These are phyloP conservation scores for Baorangia bicolor DNA, from an alignment of 768 basidiomycete species.

Conservation along the genomic window DNA sequence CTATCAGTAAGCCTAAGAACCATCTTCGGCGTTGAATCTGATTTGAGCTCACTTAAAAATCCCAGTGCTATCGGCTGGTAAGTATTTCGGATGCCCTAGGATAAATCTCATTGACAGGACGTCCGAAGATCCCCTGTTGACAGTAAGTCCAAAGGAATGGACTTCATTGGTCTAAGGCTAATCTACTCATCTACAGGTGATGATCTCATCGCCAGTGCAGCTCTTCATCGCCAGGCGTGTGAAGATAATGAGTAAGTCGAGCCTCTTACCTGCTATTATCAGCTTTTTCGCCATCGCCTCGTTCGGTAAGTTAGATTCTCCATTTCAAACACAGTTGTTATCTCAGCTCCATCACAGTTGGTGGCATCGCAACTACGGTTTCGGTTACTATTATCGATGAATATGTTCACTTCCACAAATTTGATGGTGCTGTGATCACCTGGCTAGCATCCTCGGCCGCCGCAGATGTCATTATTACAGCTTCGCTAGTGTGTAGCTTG, in stretches of 20 bases:
- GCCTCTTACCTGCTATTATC: slow-evolving; percentile 28
- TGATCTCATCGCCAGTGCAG: slow-evolving; percentile 45
- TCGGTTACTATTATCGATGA: slow-evolving; percentile 31
- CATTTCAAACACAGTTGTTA: too few relatives aligned
- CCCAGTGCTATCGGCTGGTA: slow-evolving; percentile 15
- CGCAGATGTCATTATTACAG: slow-evolving; percentile 44
- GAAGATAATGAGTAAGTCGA: slow-evolving; percentile 34
- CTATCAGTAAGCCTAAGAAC: slow-evolving; percentile 5
- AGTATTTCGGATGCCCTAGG: background rate
- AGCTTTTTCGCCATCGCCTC: slow-evolving; percentile 1
- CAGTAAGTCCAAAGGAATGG: slow-evolving; percentile 28
- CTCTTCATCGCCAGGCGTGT: slow-evolving; percentile 48
- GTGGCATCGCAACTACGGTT: slow-evolving; percentile 35
- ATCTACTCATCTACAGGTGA: slow-evolving; percentile 31
- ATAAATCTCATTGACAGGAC: background rate
- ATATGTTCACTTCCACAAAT: slow-evolving; percentile 34
- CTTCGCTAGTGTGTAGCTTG: slow-evolving; percentile 43
- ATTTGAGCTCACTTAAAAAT: slow-evolving; percentile 14
- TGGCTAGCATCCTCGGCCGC: slow-evolving; percentile 44
- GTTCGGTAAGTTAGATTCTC: slow-evolving; percentile 4
- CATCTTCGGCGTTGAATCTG: background rate
- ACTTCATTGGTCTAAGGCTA: background rate
- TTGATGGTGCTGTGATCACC: slow-evolving; percentile 34
- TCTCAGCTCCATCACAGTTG: slow-evolving; percentile 22
- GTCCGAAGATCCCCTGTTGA: slow-evolving; percentile 42